Base-by-base conservation (phyloP, 179 eudicot genomes). In the Beta corolliflora region DNA sequence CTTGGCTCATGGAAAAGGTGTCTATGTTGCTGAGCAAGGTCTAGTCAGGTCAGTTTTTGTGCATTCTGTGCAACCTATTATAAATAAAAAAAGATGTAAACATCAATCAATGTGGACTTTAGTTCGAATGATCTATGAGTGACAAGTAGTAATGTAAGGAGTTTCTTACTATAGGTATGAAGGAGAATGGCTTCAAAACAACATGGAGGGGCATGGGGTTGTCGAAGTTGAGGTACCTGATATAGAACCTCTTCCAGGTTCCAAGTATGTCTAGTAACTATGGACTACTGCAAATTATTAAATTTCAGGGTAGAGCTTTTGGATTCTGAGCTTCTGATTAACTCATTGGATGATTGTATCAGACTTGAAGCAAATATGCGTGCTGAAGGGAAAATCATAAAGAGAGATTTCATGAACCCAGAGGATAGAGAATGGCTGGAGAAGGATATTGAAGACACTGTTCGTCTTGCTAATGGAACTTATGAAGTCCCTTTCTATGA, bases 151-250 rank as follows among this genome's bases (percentile, higher is more conserved):
- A 52, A n/a, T 56, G 18, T 69, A 31, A 5, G 68, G 52, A 75
- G 41, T 75, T 76, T 72, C n/a, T 76, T 71, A 70, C 78, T 82
- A 46, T 80, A 91, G 98, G 89, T 93, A 91, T 68, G 98, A 94
- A 89, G 98, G 97, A 72, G 98, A 94, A 84, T 94, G 98, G 98
- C 90, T 94, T 81, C 94, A 87, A 78, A 94, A 94, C 83, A 81
- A 89, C 77, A 88, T 89, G 92, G 98, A 94, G 82, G 96, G 98
- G 60, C 97, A 94, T 79, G 98, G 98, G 36, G 97, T 94, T 76
- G 90, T 92, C 79, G 97, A 94, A 87, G 97, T 94, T 81, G 97
- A 94, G 6, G 84, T 94, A 84, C 98, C 97, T 56, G 91, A 86
- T 78, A 78, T 88, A 73, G 94, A 94, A 87, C 98, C 98, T 67